These are phyloP conservation scores for Podaxis sp. DNA, from an alignment of 768 basidiomycete genomes.

Conservation along the genomic window DNA sequence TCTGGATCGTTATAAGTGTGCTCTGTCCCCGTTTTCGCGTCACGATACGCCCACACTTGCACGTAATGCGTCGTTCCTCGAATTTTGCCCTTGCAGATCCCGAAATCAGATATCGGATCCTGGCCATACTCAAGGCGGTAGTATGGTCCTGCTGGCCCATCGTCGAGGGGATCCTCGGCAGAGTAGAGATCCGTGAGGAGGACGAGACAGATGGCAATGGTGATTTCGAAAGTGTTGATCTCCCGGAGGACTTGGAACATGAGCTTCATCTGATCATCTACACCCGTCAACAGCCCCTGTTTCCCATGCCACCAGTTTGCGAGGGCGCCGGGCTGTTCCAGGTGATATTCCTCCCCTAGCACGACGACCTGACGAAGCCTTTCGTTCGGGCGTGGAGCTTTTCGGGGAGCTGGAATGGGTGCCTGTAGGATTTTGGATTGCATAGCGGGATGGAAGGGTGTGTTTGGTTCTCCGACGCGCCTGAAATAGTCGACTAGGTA, in stretches of 20 bases:
- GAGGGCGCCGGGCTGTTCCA: background rate
- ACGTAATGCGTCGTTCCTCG: conserved; percentile 23
- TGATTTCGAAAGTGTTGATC: conserved; percentile 33
- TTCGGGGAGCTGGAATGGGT: background rate
- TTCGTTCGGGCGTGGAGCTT: conserved; percentile 1
- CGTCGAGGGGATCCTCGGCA: conserved; percentile 18
- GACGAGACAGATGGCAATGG: conserved; percentile 30
- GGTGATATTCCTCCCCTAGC: background rate
- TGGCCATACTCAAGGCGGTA: conserved; percentile 34
- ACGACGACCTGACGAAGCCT: background rate
- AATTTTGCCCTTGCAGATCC: conserved; percentile 36
- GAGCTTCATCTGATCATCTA: conserved; percentile 22
- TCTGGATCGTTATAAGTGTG: conserved; percentile 37
- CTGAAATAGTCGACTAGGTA: conserved; percentile 25
- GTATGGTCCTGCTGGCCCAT: conserved; percentile 16
- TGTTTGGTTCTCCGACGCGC: conserved; percentile 13
- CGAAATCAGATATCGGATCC: conserved; percentile 44
- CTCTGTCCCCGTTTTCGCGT: conserved; percentile 33
- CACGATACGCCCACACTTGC: conserved; percentile 1
- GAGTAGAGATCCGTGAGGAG: conserved; percentile 41
- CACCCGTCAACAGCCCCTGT: background rate
- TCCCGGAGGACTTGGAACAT: conserved; percentile 30
- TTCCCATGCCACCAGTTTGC: background rate
- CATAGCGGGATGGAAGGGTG: background rate
- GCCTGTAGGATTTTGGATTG: background rate